Base-by-base conservation (phyloP, 1,139 yeast genomes). In the Saccharomyces hybrid region DNA sequence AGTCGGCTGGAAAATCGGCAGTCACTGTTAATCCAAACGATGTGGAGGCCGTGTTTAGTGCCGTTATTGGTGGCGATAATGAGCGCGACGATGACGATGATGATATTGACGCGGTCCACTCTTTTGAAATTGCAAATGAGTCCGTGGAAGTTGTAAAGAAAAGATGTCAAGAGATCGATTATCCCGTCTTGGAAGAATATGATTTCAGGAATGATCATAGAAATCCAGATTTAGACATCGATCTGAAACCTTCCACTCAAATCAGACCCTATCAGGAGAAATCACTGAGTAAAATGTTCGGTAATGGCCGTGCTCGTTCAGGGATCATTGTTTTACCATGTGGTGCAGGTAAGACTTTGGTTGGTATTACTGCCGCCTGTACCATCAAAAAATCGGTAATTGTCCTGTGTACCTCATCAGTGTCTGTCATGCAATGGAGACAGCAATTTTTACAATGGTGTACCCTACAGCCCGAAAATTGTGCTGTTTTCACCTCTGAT, bases 401-500 rank as follows among this genome's bases (percentile, higher is more conserved):
- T 70, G 99, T 95, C 1, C 76, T 95, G 47, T 95, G 99, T 71
- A 95, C 99, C 0, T 91, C 98, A 0, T 91, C 99, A 0, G 99
- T 95, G 46, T 90, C 98, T 1, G 99, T 95, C 16, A 91, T 91
- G 97, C 99, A 95, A 73, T 95, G 99, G 99, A 80, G 97, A 65
- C 98, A 93, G 69, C 99, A 95, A 72, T 95, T 95, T 70, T 76
- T 95, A 63, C 98, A 93, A 71, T 95, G 99, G 99, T 88, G 98
- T 71, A 95, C 99, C 0, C 86, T 95, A 61, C 97, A 91, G 70
- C 98, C 98, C 0, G 98, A 93, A 65, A 88, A 84, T 68, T 95
- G 95, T 61, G 97, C 99, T 0, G 97, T 91, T 4, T 95, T 95
- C 76, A 95, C 99, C 0, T 89, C 97, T 0, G 99, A 95, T 69